Base-by-base conservation (phyloP, 257 asterid species). In the Penstemon newberryi region DNA sequence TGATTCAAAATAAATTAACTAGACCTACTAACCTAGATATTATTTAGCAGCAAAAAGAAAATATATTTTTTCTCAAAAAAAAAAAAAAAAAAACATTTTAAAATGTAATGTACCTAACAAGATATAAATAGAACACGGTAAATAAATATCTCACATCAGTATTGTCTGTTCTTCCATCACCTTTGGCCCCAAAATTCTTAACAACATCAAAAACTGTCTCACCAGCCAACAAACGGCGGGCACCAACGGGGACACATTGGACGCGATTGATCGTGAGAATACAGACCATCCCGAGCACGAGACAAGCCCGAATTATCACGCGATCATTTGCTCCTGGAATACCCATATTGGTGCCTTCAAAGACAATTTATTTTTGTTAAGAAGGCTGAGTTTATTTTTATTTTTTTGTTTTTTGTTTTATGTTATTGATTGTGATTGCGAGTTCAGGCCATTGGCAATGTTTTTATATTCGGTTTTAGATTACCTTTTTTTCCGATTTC, bases 131-230 rank as follows among this genome's bases (percentile, higher is more conserved):
- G 33, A 25, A 25, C 33, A 25, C 33, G 33, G 2, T 25, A 1
- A 25, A 25, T 25, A 25, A 25, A 25, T 11, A 15, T 1, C 74
- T 68, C 42, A 86, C 97, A 80, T 68, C 8, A 5, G 89, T 60
- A 63, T 67, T 60, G 39, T 85, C 85, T 0, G 73, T 66, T 3
- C 5, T 11, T 52, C 85, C 88, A 70, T 87, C 79, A 3, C 80
- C 72, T 60, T 46, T 80, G 11, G 96, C 96, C 52, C 92, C 96
- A 61, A 49, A 73, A 7, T 68, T 77, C 12, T 81, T 87, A 55
- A 89, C 33, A 25, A 25, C 81, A 58, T 89, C 93, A 72, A 84
- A 89, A 83, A 89, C 74, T 46, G 81, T 70, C 80, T 77, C 86
- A 18, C 33, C 73, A 33, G 62, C 33, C 36, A 71, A 77, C 80